phyloP scores from a whole-genome alignment of 495 filamentous ascomycete species.

The Aspergillus nanangensis region DNA sequence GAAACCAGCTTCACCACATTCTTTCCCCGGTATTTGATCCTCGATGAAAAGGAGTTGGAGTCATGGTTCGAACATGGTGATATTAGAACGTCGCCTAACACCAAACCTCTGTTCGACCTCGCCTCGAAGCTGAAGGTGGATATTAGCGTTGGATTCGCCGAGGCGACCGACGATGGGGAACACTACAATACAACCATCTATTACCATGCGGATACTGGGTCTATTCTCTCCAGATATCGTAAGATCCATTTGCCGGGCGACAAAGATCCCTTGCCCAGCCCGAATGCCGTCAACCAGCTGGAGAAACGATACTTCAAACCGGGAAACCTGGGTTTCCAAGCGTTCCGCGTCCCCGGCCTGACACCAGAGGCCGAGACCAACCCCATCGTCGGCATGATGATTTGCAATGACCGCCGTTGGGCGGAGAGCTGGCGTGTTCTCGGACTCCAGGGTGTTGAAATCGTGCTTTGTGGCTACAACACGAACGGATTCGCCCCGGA shows the following conservation, averaged over 20 bases:
- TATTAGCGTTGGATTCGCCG: constrained; percentile 44
- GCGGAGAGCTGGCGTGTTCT: constrained; percentile 42
- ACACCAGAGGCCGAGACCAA: constrained; percentile 31
- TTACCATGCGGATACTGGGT: constrained; percentile 34
- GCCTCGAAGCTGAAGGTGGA: constrained; percentile 37
- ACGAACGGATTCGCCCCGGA: constrained; percentile 40
- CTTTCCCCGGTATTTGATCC: constrained; percentile 42
- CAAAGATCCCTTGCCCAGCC: constrained; percentile 39
- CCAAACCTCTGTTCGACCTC: constrained; percentile 41
- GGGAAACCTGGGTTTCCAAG: constrained; percentile 43
- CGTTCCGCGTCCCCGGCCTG: constrained; percentile 42
- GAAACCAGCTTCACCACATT: constrained; percentile 47
- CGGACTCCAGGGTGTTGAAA: constrained; percentile 42
- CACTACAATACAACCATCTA: constrained; percentile 44
- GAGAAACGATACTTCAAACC: constrained; percentile 48
- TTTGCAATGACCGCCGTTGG: constrained; percentile 49
- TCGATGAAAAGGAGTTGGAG: constrained; percentile 31
- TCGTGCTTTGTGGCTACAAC: constrained; percentile 46
- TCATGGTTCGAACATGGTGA: constrained; percentile 42
- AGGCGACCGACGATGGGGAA: constrained; percentile 24
- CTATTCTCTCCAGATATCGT: constrained; percentile 42
- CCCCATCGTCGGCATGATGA: constrained; percentile 47
- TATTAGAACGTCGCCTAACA: constrained; percentile 27
- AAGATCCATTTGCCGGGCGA: constrained; percentile 48
- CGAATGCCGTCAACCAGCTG: constrained; percentile 41